Conservation (phyloP, 768 basidiomycete genomes). For the Hygrocybe coccinea region DNA sequence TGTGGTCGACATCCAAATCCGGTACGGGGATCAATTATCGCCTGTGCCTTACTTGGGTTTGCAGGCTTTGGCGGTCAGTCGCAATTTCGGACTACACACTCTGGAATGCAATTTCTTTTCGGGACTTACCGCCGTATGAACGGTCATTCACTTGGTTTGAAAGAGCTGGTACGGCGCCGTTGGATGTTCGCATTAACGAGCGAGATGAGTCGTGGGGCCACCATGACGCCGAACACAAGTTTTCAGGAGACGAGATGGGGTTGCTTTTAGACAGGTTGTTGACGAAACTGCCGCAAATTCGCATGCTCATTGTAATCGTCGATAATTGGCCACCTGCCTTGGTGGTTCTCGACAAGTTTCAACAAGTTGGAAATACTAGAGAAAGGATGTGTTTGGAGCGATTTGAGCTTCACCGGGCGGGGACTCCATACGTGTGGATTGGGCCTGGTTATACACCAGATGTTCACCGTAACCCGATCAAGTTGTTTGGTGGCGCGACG, state of each 20-base stretch:
- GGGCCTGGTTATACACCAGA: constrained; percentile 37
- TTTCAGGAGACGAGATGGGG: constrained; percentile 43
- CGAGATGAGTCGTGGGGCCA: constrained; percentile 23
- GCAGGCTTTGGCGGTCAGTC: constrained; percentile 49
- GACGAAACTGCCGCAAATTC: constrained; percentile 51
- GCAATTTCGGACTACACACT: constrained; percentile 46
- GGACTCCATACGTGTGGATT: constrained; percentile 42
- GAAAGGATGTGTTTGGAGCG: constrained; percentile 48
- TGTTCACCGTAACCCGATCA: constrained; percentile 29
- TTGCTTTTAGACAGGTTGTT: constrained; percentile 48
- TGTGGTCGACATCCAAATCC: constrained; percentile 46
- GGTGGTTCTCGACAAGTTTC: constrained; percentile 47
- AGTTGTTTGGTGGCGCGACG: constrained; percentile 48
- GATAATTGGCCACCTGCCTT: constrained; percentile 52
- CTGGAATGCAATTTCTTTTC: constrained; percentile 67
- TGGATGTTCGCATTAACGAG: constrained; percentile 63
- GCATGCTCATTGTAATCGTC: constrained; percentile 54
- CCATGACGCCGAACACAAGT: constrained; percentile 19
- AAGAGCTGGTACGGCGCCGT: constrained; percentile 47
- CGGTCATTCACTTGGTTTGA: constrained; percentile 55
- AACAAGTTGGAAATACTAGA: constrained; percentile 29
- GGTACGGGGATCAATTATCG: constrained; percentile 36
- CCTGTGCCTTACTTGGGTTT: constrained; percentile 54
- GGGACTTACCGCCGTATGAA: constrained; percentile 44
- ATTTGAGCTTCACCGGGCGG: constrained; percentile 60